Percentiles rank a stretch among this genome's conserved stretches.
Conservation (phyloP, 108 stramenopile genomes). For the Cyclotella sp. region DNA sequence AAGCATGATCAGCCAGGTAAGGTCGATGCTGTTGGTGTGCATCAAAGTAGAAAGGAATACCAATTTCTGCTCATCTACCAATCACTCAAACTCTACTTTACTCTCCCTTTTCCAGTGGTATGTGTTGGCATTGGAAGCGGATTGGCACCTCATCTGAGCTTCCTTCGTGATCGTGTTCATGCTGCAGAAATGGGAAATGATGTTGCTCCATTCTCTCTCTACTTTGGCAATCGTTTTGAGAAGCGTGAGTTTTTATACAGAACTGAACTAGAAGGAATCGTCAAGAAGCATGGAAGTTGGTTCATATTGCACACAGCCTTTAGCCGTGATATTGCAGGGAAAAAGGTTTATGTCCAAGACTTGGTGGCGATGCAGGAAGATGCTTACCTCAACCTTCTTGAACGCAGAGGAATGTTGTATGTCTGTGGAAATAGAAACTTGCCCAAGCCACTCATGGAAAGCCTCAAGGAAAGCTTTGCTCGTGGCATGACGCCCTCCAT, state of each 20-base stretch:
- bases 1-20: slow-evolving; percentile 52
- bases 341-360: slow-evolving; percentile 93
- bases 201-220: slow-evolving; percentile 75
- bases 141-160: slow-evolving; percentile 88
- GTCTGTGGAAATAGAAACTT: slow-evolving; percentile 78
- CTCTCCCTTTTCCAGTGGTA: slow-evolving; percentile 46
- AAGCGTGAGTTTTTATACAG: slow-evolving; percentile 86
- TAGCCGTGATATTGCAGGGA: slow-evolving; percentile 71
- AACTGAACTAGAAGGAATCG: slow-evolving; percentile 70
- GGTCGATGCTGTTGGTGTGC: background rate
- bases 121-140: slow-evolving; percentile 92
- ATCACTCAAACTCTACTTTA: background rate
- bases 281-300: slow-evolving; percentile 60
- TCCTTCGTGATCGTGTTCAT: slow-evolving; percentile 80
- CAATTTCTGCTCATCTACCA: too few relatives aligned
- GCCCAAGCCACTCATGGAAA: slow-evolving; percentile 62
- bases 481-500: slow-evolving; percentile 9
- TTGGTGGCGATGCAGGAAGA: slow-evolving; percentile 70
- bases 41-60: background rate
- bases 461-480: slow-evolving; percentile 53
- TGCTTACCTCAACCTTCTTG: slow-evolving; percentile 44
- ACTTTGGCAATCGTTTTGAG: slow-evolving; percentile 86
- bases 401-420: slow-evolving; percentile 63
- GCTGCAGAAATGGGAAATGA: slow-evolving; percentile 55
- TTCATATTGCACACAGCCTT: slow-evolving; percentile 86